Evolutionary conservation across 2,329 filamentous ascomycete species (phyloP), one percentile per base, ranked within the genome.

Genomic region (Dothiorella sarmentorum): DNA sequence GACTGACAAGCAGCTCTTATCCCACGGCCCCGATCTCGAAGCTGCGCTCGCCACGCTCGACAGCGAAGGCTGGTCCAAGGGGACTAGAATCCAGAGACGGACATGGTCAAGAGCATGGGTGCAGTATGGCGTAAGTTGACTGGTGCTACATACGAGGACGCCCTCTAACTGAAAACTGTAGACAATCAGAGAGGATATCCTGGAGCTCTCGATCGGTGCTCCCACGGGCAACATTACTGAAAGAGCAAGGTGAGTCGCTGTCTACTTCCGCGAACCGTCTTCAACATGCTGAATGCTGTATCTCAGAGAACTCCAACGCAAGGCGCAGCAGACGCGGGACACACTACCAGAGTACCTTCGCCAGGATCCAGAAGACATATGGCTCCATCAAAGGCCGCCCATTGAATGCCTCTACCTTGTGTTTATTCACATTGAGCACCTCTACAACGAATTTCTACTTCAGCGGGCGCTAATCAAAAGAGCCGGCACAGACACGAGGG

Each of bases 381-480:
- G 49, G 49, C 22, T 40, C 35, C 35, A 53, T 11, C 49, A 53
- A 26, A 27, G 37, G 0, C 62, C 69, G 0, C 65, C 68, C 0
- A 61, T 81, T 0, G 80, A 80, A 53, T 71, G 73, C 4, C 71
- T 79, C 2, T 74, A 81, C 13, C 66, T 84, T 1, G 60, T 72
- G 2, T 68, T 66, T 45, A 67, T 82, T 1, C 73, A 74, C 2
- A 72, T 84, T 2, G 76, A 80, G 20, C 77, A 82, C 44, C 68
- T 84, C 0, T 79, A 85, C 40, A 85, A 85, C 37, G 71, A 82
- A 2, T 85, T 87, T 59, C 77, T 86, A 9, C 71, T 85, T 5
- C 80, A 86, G 58, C 75, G 84, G 15, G 75, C 85, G 0, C 69
- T 86, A 7, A 73, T 81, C 17, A 53, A 53, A 38, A 22, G 49